Evolutionary conservation across 78 protist genomes (phyloP).

Genomic region (Speleostelium caveatum): DNA sequence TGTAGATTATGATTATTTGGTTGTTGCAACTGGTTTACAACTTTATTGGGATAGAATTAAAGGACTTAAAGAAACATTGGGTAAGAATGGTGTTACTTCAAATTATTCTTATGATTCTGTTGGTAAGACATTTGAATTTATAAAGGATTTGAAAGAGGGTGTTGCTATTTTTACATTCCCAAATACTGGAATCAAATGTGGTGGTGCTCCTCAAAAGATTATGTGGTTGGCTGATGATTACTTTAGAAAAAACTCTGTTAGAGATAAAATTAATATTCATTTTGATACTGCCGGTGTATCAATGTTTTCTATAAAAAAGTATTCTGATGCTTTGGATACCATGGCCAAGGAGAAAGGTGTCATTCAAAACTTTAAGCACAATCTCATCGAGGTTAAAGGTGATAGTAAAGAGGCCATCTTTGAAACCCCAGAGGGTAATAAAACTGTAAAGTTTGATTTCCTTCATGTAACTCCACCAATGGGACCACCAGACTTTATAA

Average conservation of each 20-base stretch:
- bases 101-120: constrained; percentile 70
- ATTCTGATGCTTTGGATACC: constrained; percentile 58
- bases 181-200: constrained; percentile 82
- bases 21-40: constrained; percentile 82
- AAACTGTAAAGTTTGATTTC: constrained; percentile 68
- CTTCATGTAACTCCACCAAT: constrained; percentile 85
- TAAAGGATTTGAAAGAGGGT: constrained; percentile 52
- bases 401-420: constrained; percentile 81
- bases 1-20: constrained; percentile 78
- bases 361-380: constrained; percentile 7
- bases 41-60: constrained; percentile 74
- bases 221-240: constrained; percentile 82
- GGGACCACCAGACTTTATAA: constrained; percentile 59
- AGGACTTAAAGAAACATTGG: constrained; percentile 84
- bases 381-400: constrained; percentile 65
- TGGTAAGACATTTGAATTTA: constrained; percentile 59
- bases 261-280: constrained; percentile 35
- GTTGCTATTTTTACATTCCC: constrained; percentile 85
- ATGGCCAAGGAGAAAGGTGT: constrained; percentile 41
- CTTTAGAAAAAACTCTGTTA: constrained; percentile 31
- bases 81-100: constrained; percentile 79
- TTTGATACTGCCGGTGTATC: constrained; percentile 64
- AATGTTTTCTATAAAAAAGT: constrained; percentile 81
- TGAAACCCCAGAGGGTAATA: constrained; percentile 64
- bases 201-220: constrained; percentile 90